Evolutionary conservation across 805 yeast genomes (phyloP).

Genomic region (Nakazawaea ishiwadae): DNA sequence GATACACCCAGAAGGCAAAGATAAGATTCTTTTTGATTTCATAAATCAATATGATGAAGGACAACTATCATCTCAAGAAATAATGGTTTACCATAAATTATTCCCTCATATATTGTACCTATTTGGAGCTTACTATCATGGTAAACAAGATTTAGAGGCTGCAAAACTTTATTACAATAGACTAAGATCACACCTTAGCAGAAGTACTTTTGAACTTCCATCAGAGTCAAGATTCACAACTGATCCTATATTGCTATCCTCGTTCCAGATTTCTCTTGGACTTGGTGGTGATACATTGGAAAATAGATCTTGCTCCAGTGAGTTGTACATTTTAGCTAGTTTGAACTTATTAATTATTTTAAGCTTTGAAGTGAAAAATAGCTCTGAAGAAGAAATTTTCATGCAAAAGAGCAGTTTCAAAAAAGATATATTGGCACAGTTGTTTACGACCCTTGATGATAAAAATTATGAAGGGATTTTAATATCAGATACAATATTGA

Average conservation of each 20-base stretch:
- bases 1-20: conserved; percentile 8
- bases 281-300: conserved; percentile 22
- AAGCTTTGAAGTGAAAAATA: conserved; percentile 21
- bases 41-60: conserved; percentile 32
- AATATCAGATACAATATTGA: conserved; percentile 1
- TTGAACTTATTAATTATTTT: conserved; percentile 25
- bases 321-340: conserved; percentile 26
- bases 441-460: background rate
- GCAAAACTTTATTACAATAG: conserved; percentile 36
- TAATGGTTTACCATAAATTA: conserved; percentile 29
- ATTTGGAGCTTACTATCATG: conserved; percentile 35
- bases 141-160: conserved; percentile 27
- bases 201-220: background rate
- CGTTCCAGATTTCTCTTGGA: conserved; percentile 20
- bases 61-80: conserved; percentile 33
- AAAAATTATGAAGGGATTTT: background rate
- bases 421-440: conserved; percentile 2
- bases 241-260: conserved; percentile 11
- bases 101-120: conserved; percentile 34
- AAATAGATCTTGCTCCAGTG: conserved; percentile 21
- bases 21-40: conserved; percentile 25
- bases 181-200: conserved; percentile 22
- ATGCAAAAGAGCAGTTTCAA: background rate
- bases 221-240: conserved; percentile 1
- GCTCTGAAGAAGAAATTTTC: conserved; percentile 5